Base-by-base conservation (phyloP, 2,329 filamentous ascomycete species). In the Aureobasidium mangrovei region DNA sequence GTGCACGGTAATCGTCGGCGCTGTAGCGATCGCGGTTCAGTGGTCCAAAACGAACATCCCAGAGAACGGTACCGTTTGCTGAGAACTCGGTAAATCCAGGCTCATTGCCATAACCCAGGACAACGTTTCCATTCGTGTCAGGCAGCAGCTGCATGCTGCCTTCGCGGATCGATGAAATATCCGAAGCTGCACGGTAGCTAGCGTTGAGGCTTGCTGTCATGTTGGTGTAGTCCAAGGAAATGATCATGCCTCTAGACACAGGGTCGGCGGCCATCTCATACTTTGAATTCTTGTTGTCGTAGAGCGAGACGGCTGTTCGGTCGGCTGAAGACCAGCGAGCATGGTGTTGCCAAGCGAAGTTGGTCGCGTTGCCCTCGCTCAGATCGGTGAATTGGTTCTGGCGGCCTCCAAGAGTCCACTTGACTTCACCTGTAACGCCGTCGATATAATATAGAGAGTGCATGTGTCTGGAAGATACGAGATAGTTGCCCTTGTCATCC, bases 61-160 rank as follows among this genome's bases (percentile, higher is more conserved):
- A 80, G 8, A 82, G 65, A 4, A 75, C 63, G 3, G 70, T 64
- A 6, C 78, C 78, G 27, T 74, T 70, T 2, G 66, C 58, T 0
- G 67, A 67, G 58, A 74, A 61, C 49, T 74, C 71, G 1, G 71
- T 70, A 9, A 66, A 68, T 7, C 69, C 64, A 0, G 64, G 63
- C 18, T 64, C 61, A 36, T 69, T 61, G 3, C 80, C 79, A 74
- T 77, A 83, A 54, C 77, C 77, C 18, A 82, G 72, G 8, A 83
- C 63, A 2, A 75, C 72, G 54, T 80, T 77, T 28, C 73, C 74
- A 1, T 42, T 42, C n/a, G 72, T 72, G 44, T 74, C 74, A 0
- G 74, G 71, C 0, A 82, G 68, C 1, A 78, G 61, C 57, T 83
- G 79, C 29, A 77, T 73, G 40, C 71, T 74, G 1, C 75, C 75